Evolutionary conservation across 1,284 basidiomycete genomes (phyloP).

Genomic region (Puccinia coronata): DNA sequence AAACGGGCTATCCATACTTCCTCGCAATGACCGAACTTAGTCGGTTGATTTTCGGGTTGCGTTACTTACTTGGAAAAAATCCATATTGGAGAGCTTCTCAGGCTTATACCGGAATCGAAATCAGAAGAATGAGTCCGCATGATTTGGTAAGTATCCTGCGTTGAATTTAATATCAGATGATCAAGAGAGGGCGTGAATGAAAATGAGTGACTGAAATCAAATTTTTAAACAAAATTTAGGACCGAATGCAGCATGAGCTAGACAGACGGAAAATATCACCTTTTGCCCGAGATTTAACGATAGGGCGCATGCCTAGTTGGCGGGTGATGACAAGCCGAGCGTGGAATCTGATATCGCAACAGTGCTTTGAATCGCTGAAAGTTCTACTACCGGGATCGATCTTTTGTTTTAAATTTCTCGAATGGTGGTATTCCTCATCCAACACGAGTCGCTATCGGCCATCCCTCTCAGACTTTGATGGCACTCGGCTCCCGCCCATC

Average conservation of each 20-base stretch:
- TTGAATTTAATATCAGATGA: background rate
- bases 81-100: conserved; percentile 91
- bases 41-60: conserved; percentile 79
- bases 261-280: conserved; percentile 55
- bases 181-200: background rate
- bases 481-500: conserved; percentile 59
- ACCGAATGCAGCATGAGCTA: conserved; percentile 50
- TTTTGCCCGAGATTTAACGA: conserved; percentile 58
- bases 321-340: conserved; percentile 2
- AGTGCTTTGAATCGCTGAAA: conserved; percentile 62
- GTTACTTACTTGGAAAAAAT: conserved; percentile 85
- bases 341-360: conserved; percentile 19
- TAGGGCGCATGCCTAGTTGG: background rate
- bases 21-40: conserved; percentile 77
- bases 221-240: conserved; percentile 59
- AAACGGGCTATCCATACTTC: conserved; percentile 71
- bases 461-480: conserved; percentile 61
- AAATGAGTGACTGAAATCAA: conserved; percentile 57
- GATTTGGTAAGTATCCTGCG: conserved; percentile 64
- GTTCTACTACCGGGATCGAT: conserved; percentile 86
- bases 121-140: conserved; percentile 73
- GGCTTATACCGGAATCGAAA: conserved; percentile 75
- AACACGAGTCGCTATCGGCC: conserved; percentile 59
- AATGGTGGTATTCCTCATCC: conserved; percentile 99
- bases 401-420: conserved; percentile 93